These are phyloP conservation scores for Arthrobotrys entomopaga DNA, from an alignment of 2,329 filamentous ascomycete species.

Conservation along the genomic window DNA sequence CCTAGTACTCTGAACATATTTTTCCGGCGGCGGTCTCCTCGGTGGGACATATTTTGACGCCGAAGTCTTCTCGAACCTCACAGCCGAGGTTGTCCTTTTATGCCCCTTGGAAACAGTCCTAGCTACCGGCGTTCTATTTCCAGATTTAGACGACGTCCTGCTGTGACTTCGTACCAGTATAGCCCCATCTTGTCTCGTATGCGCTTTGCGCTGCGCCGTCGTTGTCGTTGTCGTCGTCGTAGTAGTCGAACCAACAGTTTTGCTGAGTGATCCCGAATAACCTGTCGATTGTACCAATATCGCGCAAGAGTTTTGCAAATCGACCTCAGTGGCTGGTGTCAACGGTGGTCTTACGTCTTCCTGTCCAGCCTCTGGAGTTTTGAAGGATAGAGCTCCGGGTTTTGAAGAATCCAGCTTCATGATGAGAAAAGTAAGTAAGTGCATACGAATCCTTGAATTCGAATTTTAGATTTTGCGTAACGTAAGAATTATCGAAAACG, in stretches of 20 bases:
- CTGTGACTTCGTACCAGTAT: slow-evolving; percentile 19
- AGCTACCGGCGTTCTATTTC: slow-evolving; percentile 34
- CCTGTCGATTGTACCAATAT: slow-evolving; percentile 44
- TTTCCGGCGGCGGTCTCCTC: slow-evolving; percentile 40
- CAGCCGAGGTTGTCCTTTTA: slow-evolving; percentile 24
- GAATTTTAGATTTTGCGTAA: background rate
- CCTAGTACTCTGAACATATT: slow-evolving; percentile 16
- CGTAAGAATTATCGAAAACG: background rate
- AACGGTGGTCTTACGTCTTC: slow-evolving; percentile 44
- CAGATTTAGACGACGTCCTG: slow-evolving; percentile 29
- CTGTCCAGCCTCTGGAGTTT: slow-evolving; percentile 27
- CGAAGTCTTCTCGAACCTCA: slow-evolving; percentile 34
- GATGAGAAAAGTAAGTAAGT: background rate
- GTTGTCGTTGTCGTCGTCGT: background rate
- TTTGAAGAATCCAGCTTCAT: slow-evolving; percentile 49
- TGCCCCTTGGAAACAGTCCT: slow-evolving; percentile 31
- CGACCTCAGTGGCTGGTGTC: slow-evolving; percentile 50
- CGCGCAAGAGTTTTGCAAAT: slow-evolving; percentile 50
- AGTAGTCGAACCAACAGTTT: slow-evolving; percentile 7
- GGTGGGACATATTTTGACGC: slow-evolving; percentile 47
- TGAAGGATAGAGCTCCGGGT: slow-evolving; percentile 46
- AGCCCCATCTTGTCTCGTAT: slow-evolving; percentile 18
- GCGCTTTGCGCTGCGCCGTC: slow-evolving; percentile 7
- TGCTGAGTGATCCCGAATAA: slow-evolving; percentile 37
- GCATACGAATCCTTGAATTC: slow-evolving; percentile 10